Evolutionary conservation across 2,329 filamentous ascomycete species (phyloP).

Genomic region (Emydomyces testavorans): DNA sequence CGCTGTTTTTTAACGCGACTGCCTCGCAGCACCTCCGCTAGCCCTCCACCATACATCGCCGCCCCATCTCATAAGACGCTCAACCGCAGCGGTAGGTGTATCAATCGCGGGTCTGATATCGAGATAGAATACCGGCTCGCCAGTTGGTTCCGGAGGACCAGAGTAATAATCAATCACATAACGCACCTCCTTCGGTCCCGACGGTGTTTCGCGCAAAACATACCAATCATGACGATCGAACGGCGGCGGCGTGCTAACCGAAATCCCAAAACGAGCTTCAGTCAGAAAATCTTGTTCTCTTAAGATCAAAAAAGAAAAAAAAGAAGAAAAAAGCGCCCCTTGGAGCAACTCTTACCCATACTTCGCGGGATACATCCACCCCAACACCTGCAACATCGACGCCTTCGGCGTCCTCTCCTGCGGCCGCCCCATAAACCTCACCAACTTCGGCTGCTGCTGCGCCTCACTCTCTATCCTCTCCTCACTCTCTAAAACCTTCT

Average conservation of each 20-base stretch:
- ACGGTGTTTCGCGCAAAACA: conserved; percentile 57
- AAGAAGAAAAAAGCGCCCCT: not conserved
- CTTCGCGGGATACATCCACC: conserved; percentile 63
- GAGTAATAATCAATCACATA: conserved; percentile 98
- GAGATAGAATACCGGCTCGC: conserved; percentile 89
- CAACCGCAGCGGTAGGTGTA: conserved; percentile 65
- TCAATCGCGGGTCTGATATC: conserved; percentile 84
- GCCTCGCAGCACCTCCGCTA: conserved; percentile 53
- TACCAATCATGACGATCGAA: conserved; percentile 99
- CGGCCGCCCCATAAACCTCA: conserved; percentile 81
- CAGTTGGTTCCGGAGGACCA: conserved; percentile 65
- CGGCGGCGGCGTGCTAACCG: conserved; percentile 59
- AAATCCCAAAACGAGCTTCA: conserved; percentile 8
- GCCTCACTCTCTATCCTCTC: conserved; percentile 23
- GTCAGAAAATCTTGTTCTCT: conserved; percentile 1
- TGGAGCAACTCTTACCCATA: conserved; percentile 51
- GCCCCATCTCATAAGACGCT: conserved; percentile 77
- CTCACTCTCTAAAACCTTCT: conserved; percentile 44
- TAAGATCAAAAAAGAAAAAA: too few relatives aligned
- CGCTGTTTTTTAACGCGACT: conserved; percentile 4
- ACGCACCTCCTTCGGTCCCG: conserved; percentile 65
- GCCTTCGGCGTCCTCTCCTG: conserved; percentile 87
- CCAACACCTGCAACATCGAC: conserved; percentile 67
- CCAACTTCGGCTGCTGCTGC: conserved; percentile 53
- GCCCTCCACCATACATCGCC: conserved; percentile 91